Evolutionary conservation across 2,329 filamentous ascomycete genomes (phyloP).

Genomic region (Dryadomyces quercivorus): DNA sequence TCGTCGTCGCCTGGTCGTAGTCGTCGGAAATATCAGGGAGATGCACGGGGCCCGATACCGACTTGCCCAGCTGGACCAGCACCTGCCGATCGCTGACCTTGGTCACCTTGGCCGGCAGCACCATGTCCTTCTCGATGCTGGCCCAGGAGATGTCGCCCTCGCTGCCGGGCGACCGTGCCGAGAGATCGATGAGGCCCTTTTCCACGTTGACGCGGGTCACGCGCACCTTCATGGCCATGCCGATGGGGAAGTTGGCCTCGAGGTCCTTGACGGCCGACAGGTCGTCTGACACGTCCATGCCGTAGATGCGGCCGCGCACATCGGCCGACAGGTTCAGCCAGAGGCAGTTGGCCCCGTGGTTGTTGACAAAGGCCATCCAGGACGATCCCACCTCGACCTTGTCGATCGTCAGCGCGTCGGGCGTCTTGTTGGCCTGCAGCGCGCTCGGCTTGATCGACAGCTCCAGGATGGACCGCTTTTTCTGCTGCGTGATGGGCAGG

Average conservation of each 20-base stretch:
- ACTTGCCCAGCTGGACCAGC: constrained; percentile 73
- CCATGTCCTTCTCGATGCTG: constrained; percentile 63
- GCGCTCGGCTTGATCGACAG: constrained; percentile 69
- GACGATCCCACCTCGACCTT: constrained; percentile 60
- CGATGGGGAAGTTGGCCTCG: constrained; percentile 70
- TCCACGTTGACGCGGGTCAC: constrained; percentile 62
- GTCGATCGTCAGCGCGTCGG: constrained; percentile 51
- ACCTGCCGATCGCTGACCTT: constrained; percentile 76
- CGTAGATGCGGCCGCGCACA: constrained; percentile 70
- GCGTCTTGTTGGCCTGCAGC: constrained; percentile 30
- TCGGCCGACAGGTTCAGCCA: constrained; percentile 89
- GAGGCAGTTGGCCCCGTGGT: constrained; percentile 63
- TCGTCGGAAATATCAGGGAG: constrained; percentile 79
- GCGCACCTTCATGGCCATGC: constrained; percentile 73
- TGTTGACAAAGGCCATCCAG: constrained; percentile 83
- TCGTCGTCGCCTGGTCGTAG: constrained; percentile 67
- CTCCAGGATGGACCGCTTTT: constrained; percentile 73
- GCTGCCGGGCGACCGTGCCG: constrained; percentile 51
- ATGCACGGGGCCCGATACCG: constrained; percentile 66
- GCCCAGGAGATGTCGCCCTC: constrained; percentile 52
- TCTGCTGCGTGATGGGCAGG: constrained; percentile 78
- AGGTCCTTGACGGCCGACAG: constrained; percentile 66
- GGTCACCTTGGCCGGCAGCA: constrained; percentile 72
- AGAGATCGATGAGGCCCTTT: constrained; percentile 70
- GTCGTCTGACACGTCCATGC: constrained; percentile 80